Base-by-base conservation (phyloP, 768 basidiomycete species). In the Lactarius deliciosus region DNA sequence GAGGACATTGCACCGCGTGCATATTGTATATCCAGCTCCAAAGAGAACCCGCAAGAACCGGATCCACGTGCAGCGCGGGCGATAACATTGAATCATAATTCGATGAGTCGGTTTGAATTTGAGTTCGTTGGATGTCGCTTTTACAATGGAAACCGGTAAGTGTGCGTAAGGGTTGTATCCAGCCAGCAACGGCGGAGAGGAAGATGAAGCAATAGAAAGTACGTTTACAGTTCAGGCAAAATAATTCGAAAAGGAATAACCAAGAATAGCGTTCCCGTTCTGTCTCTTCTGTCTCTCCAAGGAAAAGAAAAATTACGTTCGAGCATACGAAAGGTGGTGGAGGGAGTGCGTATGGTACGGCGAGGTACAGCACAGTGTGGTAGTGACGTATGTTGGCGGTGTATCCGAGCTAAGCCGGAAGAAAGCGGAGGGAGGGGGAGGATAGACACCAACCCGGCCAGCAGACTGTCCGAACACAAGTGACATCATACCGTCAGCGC, bases 381-480 rank as follows among this genome's bases (percentile, higher is more conserved):
- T 47, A 22, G 22, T 50, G 47, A 13, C n/a, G 11, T n/a, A 41
- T 9, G 18, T 22, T 18, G 30, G 11, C 28, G 32, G 45, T 50
- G 40, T 32, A 59, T 43, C 65, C 30, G 30, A 50, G 36, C 20
- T 32, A 40, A 41, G 20, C 45, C 32, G 28, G 11, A 40, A 20
- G 20, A 22, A 64, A 16, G n/a, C n/a, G 30, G 15, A 11, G 7
- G 13, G 30, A 18, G 6, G 2, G 28, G 41, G 25, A 45, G 13
- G 36, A 13, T 28, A 16, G 5, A 55, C 28, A 45, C 40, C 68
- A 69, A 65, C 65, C 65, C 65, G 61, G 41, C 68, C 68, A 45
- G 68, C 68, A 69, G 68, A 69, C 68, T 45, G 68, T 61, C 57
- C 63, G 32, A 43, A 34, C 28, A 15, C 38, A 30, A 5, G 3